These are phyloP conservation scores for Cercis canadensis DNA, from an alignment of 306 rosid genomes.

Conservation along the genomic window DNA sequence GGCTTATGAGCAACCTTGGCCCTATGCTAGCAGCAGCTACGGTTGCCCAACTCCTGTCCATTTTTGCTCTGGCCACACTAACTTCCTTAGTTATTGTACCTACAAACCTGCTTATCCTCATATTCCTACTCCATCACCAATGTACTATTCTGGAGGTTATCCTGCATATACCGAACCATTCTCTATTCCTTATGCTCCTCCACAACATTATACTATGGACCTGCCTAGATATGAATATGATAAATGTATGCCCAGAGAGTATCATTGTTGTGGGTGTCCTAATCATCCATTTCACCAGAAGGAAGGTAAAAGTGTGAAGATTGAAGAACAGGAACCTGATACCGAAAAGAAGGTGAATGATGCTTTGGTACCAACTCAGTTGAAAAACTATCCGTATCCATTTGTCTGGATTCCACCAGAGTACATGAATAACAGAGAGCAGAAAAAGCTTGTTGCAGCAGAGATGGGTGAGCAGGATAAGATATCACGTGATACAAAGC, in stretches of 20 bases:
- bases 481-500: conserved; percentile 14
- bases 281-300: conserved; percentile 43
- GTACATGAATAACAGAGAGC: conserved; percentile 37
- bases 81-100: conserved; percentile 40
- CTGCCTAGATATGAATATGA: conserved; percentile 68
- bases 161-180: conserved; percentile 43
- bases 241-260: conserved; percentile 43
- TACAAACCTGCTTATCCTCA: conserved; percentile 46
- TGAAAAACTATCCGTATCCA: conserved; percentile 50
- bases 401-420: conserved; percentile 61
- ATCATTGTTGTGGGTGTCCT: conserved; percentile 70
- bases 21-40: conserved; percentile 38
- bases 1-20: conserved; percentile 55
- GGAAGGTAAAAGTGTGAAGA: conserved; percentile 48
- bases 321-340: conserved; percentile 62
- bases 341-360: conserved; percentile 43
- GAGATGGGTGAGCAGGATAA: conserved; percentile 40
- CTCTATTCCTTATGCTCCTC: conserved; percentile 45
- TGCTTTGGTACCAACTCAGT: conserved; percentile 45
- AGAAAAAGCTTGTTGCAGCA: conserved; percentile 6
- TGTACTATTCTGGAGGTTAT: conserved; percentile 43
- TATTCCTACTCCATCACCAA: conserved; percentile 44
- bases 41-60: conserved; percentile 42
- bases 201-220: conserved; percentile 54
- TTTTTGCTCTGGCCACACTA: conserved; percentile 56